Percentiles rank a stretch among this genome's conserved stretches.
These are phyloP conservation scores for Vachellia collinsii DNA, from an alignment of 306 rosid species.

Conservation along the genomic window DNA sequence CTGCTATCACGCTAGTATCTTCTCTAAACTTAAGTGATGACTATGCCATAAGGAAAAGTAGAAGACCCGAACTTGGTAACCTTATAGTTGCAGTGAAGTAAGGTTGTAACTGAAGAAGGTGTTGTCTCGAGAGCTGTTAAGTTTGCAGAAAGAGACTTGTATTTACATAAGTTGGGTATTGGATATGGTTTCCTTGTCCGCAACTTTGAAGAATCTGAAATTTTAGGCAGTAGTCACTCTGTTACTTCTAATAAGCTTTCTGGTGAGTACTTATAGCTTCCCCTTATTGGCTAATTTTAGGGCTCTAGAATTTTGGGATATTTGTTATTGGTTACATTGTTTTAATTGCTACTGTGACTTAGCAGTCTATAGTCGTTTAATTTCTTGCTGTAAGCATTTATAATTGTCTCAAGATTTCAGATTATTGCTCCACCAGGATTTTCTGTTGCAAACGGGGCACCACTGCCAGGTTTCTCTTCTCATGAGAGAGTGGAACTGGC, in stretches of 20 bases:
- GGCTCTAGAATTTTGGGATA: too few relatives aligned
- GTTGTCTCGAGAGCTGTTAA: background rate
- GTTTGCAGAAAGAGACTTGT: slow-evolving; percentile 52
- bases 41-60: background rate
- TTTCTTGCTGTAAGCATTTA: slow-evolving; percentile 26
- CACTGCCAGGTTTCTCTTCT: slow-evolving; percentile 88
- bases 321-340: background rate
- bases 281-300: background rate
- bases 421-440: slow-evolving; percentile 90
- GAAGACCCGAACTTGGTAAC: background rate
- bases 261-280: slow-evolving; percentile 56
- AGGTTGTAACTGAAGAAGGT: background rate
- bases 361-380: slow-evolving; percentile 21
- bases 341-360: background rate
- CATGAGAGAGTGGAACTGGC: slow-evolving; percentile 71
- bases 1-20: background rate
- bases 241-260: slow-evolving; percentile 40
- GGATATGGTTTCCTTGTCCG: slow-evolving; percentile 57
- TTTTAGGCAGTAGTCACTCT: slow-evolving; percentile 42
- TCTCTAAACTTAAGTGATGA: background rate
- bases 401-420: slow-evolving; percentile 78
- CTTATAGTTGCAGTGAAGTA: background rate
- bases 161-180: slow-evolving; percentile 51
- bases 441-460: slow-evolving; percentile 75
- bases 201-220: slow-evolving; percentile 58